Base-by-base conservation (phyloP, 441 rosid species). In the Erodium trifolium region DNA sequence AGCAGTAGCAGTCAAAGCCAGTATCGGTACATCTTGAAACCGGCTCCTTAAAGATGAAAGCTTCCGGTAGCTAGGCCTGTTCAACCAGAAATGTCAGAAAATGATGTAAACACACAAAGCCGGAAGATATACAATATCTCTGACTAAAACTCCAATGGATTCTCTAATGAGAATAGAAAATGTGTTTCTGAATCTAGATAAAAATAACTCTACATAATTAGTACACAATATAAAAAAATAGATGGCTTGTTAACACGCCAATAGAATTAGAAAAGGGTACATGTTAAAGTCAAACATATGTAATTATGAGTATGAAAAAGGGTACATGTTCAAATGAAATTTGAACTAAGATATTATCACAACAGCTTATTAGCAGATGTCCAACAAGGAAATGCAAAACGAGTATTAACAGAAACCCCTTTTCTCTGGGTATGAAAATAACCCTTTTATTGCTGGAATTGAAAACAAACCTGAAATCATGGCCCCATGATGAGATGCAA, bases 401-500 rank as follows among this genome's bases (percentile, higher is more conserved):
- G 18, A 59, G 10, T 10, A 59, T 59, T 59, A 18, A 59, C 12
- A 59, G 7, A 17, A 17, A 17, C 23, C 27, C 63, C 4, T 59
- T 59, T 59, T 59, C 29, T 59, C 17, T 18, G 18, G 35, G 68
- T 45, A 37, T 29, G 45, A 37, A 13, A 47, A 47, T 62, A 69
- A 16, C 23, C 63, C 13, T 62, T 47, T 65, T 57, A 71, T 64
- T 67, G 62, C 19, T 62, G 47, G 49, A 73, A 80, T 53, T 14
- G 70, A 69, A 57, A 41, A 77, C 84, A 64, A 81, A 89, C 99
- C 99, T 93, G 88, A 93, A 93, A 83, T 94, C 97, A 72, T 94
- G 97, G 73, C 99, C 97, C 99, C 99, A 94, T 9, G 93, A 77
- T 69, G 99, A 94, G 81, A 91, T 88, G 82, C 97, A 94, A 71